A percentile compares a stretch with the other conserved stretches of the same genome.
Conservation (phyloP, 1,139 yeast genomes). For the Kodamaea ohmeri region DNA sequence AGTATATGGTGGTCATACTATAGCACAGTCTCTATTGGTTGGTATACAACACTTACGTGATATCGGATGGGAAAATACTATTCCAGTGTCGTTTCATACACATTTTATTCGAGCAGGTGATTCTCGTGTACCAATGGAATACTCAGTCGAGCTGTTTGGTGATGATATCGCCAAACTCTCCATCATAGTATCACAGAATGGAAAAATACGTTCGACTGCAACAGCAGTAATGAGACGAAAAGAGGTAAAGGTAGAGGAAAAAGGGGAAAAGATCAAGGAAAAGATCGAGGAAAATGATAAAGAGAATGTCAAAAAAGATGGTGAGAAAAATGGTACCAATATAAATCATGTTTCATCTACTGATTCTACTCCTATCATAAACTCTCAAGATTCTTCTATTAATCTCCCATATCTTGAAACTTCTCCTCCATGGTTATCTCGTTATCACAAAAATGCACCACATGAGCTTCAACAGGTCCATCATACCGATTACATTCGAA, state of each 20-base stretch:
- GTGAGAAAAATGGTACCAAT: neutral
- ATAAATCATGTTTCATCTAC: neutral
- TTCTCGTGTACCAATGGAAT: slow-evolving; percentile 48
- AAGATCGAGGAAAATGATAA: neutral
- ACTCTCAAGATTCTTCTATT: no score
- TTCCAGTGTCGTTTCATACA: slow-evolving; percentile 40
- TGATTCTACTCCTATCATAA: neutral
- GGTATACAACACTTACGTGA: slow-evolving; percentile 42
- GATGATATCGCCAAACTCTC: slow-evolving; percentile 25
- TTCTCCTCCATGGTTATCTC: slow-evolving; percentile 15
- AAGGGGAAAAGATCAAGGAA: neutral
- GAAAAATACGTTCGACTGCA: slow-evolving; percentile 28
- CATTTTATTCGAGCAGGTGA: slow-evolving; percentile 49
- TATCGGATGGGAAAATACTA: slow-evolving; percentile 7
- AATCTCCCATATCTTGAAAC: no score
- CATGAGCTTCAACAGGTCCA: slow-evolving; percentile 26
- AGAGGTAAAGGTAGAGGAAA: slow-evolving; percentile 2
- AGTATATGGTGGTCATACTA: slow-evolving; percentile 75
- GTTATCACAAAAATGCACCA: slow-evolving; percentile 28
- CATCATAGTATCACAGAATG: slow-evolving; percentile 33
- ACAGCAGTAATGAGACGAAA: slow-evolving; percentile 4
- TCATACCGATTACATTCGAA: slow-evolving; percentile 41
- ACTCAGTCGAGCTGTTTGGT: slow-evolving; percentile 53
- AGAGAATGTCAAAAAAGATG: slow-evolving; percentile 1
- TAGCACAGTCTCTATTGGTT: slow-evolving; percentile 70